Evolutionary conservation across 768 basidiomycete genomes (phyloP).

Genomic region (Mrakia frigida): DNA sequence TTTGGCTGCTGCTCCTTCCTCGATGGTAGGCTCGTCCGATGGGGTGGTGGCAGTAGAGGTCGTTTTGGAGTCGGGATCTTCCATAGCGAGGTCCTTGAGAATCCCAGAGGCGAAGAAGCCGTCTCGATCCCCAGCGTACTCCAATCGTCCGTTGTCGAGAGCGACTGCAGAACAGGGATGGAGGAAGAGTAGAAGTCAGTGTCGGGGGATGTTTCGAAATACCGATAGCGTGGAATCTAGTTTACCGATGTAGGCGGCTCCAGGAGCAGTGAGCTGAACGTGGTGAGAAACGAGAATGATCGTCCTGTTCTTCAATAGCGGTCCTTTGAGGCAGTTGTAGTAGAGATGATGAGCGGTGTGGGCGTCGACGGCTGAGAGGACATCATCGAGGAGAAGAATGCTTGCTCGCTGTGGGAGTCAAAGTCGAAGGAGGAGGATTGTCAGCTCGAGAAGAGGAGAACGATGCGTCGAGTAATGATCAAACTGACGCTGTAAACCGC

Average conservation of each 20-base stretch:
- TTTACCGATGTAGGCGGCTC: conserved; percentile 70
- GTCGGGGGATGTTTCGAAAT: neutral
- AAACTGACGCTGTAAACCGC: conserved; percentile 52
- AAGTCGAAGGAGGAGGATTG: no score
- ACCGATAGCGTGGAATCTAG: no score
- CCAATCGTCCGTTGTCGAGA: conserved; percentile 56
- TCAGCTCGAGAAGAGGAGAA: neutral
- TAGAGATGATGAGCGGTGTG: conserved; percentile 79
- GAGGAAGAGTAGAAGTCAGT: neutral
- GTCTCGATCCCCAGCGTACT: conserved; percentile 63
- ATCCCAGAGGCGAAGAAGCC: conserved; percentile 64
- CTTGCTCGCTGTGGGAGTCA: conserved; percentile 60
- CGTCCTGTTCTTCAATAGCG: conserved; percentile 70
- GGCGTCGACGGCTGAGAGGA: conserved; percentile 69
- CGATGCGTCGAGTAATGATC: neutral
- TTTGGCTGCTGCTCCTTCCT: conserved; percentile 8
- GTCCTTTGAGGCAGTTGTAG: conserved; percentile 70
- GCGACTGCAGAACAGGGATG: conserved; percentile 66
- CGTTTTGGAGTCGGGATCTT: conserved; percentile 40
- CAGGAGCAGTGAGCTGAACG: conserved; percentile 76
- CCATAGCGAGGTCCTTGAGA: conserved; percentile 62
- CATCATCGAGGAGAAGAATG: conserved; percentile 76
- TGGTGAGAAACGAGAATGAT: conserved; percentile 90
- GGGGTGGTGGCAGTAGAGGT: conserved; percentile 47
- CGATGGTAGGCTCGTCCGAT: conserved; percentile 36